Base-by-base conservation (phyloP, 768 basidiomycete species). In the Kondoa subrosea region DNA sequence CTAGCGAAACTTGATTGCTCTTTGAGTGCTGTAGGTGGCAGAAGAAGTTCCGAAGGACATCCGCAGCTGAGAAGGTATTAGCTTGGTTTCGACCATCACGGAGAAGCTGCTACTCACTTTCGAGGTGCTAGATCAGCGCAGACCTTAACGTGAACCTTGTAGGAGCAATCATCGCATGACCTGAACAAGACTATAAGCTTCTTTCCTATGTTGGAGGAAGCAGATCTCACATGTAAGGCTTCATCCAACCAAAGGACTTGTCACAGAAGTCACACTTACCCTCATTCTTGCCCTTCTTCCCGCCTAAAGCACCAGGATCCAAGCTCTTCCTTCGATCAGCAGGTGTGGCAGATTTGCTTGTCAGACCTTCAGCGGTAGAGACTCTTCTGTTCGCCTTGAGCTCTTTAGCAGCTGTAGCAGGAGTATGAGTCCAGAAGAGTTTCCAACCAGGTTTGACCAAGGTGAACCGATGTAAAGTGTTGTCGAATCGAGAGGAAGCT, bases 151-250 rank as follows among this genome's bases (percentile, higher is more conserved):
- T 63, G 61, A 16, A 17, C 16, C 29, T 63, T 63, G 61, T 31
- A 77, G 30, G 86, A 85, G 77, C 91, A 92, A 77, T 92, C 90
- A 76, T 92, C 90, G 75, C 90, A 93, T 73, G 87, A 84, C 40
- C 40, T 50, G 40, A 21, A 50, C 8, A 8, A 50, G 40, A 8
- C 21, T 8, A 21, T 50, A 8, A 50, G 40, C 40, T 8, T 8
- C 21, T 50, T 8, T 50, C 8, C 40, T 21, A 50, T 8, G 40
- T 8, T 21, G 21, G 21, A 50, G 40, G 12, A 50, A 8, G 40
- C 8, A 50, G 40, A 8, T 8, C 21, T 50, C 21, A 50, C 25
- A 92, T 78, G 33, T 87, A 82, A 26, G 89, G 85, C 76, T 89
- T 91, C 85, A 87, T 68, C 12, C 72, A 86, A 15, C 89, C 89